Evolutionary conservation across 192 early-diverging fungal genomes (phyloP).

Genomic region (Backusella parvicylindrica): DNA sequence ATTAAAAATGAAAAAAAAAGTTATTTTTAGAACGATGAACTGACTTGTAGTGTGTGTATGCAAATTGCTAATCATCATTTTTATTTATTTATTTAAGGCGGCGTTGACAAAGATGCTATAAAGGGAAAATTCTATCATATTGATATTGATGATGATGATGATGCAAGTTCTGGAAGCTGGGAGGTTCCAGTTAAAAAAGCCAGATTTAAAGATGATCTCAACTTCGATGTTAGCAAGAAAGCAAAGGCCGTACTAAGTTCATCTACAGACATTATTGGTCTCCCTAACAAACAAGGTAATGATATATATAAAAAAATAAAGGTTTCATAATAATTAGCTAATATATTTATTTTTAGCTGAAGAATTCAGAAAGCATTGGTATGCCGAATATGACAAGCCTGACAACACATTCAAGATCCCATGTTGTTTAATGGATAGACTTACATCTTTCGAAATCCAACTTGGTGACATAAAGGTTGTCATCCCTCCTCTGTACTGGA

Average conservation of each 20-base stretch:
- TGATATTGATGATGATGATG: neutral
- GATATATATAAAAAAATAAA: neutral
- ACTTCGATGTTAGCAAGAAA: neutral
- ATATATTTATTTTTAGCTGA: conserved; percentile 25
- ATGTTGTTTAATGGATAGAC: conserved; percentile 23
- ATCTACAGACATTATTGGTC: conserved; percentile 23
- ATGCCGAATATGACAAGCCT: conserved; percentile 15
- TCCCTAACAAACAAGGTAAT: conserved; percentile 28
- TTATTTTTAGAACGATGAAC: neutral
- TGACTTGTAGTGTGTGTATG: neutral
- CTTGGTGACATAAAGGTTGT: neutral
- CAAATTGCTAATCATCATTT: neutral
- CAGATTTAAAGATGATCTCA: conserved; percentile 15
- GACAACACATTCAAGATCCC: conserved; percentile 26
- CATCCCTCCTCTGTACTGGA: conserved; percentile 31
- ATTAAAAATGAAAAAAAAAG: neutral
- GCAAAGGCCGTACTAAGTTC: conserved; percentile 30
- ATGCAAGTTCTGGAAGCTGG: conserved; percentile 18
- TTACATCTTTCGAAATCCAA: conserved; percentile 19
- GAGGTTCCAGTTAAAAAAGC: conserved; percentile 20
- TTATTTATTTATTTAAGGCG: conserved; percentile 12
- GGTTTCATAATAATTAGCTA: neutral
- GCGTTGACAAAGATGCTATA: conserved; percentile 26
- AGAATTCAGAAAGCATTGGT: conserved; percentile 22
- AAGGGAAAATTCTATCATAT: conserved; percentile 18